Evolutionary conservation across 257 asterid species (phyloP).

Genomic region (Nicotiana paniculata): DNA sequence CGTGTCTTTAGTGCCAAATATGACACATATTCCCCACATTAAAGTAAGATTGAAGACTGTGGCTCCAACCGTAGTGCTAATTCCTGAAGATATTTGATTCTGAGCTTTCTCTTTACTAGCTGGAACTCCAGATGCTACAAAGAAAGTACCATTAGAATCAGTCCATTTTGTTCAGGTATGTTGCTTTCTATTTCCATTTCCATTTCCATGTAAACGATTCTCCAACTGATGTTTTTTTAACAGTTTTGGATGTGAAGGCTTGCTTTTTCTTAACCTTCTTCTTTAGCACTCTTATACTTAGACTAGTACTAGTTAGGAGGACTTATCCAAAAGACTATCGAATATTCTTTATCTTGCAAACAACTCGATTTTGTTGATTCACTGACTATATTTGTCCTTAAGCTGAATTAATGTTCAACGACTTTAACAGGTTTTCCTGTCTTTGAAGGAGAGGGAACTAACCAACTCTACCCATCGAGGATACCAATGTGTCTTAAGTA

Average conservation of each 20-base stretch:
- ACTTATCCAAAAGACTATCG: neutral
- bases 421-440: neutral
- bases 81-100: conserved; percentile 26
- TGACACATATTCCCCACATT: conserved; percentile 39
- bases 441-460: neutral
- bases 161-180: neutral
- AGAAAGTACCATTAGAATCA: neutral
- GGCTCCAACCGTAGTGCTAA: conserved; percentile 30
- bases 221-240: neutral
- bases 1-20: conserved; percentile 21
- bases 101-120: conserved; percentile 30
- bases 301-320: neutral
- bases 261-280: neutral
- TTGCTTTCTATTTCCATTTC: neutral
- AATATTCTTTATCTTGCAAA: neutral
- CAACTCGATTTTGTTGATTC: neutral
- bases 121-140: conserved; percentile 34
- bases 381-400: neutral
- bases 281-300: neutral
- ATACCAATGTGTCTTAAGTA: neutral
- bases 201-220: neutral
- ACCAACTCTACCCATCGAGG: neutral
- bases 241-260: neutral
- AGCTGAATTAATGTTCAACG: neutral
- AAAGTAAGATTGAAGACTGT: conserved; percentile 32